Evolutionary conservation across 768 basidiomycete genomes (phyloP), one percentile per base, ranked within the genome.

Genomic region (Serendipita sp.): DNA sequence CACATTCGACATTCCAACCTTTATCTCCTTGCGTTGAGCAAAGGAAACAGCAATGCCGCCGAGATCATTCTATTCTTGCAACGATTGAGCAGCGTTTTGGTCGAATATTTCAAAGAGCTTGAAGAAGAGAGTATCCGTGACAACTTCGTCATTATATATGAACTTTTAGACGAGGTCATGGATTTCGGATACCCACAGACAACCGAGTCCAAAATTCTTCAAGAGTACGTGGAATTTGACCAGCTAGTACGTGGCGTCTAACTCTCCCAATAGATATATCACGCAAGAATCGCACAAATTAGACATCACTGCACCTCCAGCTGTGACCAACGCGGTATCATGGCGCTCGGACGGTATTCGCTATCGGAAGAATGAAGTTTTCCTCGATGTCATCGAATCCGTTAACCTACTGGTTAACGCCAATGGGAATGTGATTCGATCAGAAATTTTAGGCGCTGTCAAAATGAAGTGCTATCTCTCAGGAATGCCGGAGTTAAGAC

Each of bases 381-480:
- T 99, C 79, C 76, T 99, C 70, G 96, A 98, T 72, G 96, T 99
- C 18, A 86, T 99, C 63, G 96, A 98, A 77, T 92, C 88, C 66
- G 93, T 99, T 69, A 98, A 97, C 72, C 80, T 99, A 72, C 80
- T 97, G 66, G 93, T 98, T 62, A 99, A 99, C 71, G 87, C 94
- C 4, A 91, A 90, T 67, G 95, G 95, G 40, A 95, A 92, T 70
- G 96, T 99, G 37, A 91, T 98, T 15, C 86, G 96, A 53, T 93
- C 91, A 15, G 96, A 99, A 75, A 98, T 99, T 69, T 77, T 98
- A 2, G 96, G 96, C n/a, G 92, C 93, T 0, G 82, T 99, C 70
- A 98, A 99, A 81, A 98, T 98, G 96, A 98, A 98, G 74, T 98
- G 95, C 73, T 99, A 97, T 73, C 80, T 99, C 1, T 93, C 91